Conservation (phyloP, 805 yeast genomes). For the Yamadazyma sp. region DNA sequence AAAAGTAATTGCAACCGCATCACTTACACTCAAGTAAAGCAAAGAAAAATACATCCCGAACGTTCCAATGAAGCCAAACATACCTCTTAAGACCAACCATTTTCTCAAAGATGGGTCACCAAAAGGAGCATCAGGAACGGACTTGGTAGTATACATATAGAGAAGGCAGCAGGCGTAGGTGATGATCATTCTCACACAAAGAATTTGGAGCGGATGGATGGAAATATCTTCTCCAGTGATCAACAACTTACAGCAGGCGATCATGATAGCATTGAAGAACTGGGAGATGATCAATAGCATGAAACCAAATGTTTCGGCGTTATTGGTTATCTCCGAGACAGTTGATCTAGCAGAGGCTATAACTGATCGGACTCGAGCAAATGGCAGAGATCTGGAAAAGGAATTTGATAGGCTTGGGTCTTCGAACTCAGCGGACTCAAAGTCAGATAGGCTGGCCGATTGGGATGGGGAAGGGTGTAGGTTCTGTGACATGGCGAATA, state of each 20-base stretch:
- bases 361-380: too few species aligned
- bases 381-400: too few species aligned
- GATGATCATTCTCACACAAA: slow-evolving; percentile 73
- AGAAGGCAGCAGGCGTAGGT: slow-evolving; percentile 60
- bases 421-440: too few species aligned
- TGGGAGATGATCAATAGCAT: slow-evolving; percentile 60
- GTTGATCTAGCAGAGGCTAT: background rate
- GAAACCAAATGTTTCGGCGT: slow-evolving; percentile 44
- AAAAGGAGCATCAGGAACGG: slow-evolving; percentile 60
- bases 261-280: slow-evolving; percentile 75
- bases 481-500: too few species aligned
- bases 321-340: background rate
- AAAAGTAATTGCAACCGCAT: slow-evolving; percentile 79
- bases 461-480: too few species aligned
- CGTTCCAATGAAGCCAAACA: slow-evolving; percentile 76
- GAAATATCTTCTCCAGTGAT: slow-evolving; percentile 62
- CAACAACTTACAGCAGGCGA: slow-evolving; percentile 69
- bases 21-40: slow-evolving; percentile 72
- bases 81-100: slow-evolving; percentile 60
- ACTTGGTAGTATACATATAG: slow-evolving; percentile 51
- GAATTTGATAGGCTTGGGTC: too few species aligned
- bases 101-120: slow-evolving; percentile 64
- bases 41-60: slow-evolving; percentile 75
- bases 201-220: slow-evolving; percentile 75
- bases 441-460: too few species aligned